Percentiles rank a stretch among this genome's conserved stretches.
Conservation (phyloP, 192 early-diverging fungal genomes). For the Lobulomyces angularis region DNA sequence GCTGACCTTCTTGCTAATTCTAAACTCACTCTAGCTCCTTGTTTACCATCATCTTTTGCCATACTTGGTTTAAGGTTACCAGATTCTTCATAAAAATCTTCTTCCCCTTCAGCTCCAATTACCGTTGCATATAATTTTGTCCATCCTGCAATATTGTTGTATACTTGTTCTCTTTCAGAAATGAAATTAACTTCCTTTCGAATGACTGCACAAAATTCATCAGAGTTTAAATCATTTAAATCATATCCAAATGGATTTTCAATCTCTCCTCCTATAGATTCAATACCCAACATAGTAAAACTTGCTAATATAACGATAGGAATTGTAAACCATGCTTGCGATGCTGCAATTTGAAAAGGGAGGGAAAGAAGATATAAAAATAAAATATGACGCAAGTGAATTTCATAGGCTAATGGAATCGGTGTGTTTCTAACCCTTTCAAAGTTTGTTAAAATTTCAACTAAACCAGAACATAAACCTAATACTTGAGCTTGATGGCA, state of each 20-base stretch:
- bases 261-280: slow-evolving; percentile 64
- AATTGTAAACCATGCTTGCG: slow-evolving; percentile 36
- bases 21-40: no score
- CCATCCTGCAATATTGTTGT: no score
- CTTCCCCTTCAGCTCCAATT: no score
- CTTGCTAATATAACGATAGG: slow-evolving; percentile 52
- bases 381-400: slow-evolving; percentile 58
- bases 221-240: no score
- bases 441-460: slow-evolving; percentile 46
- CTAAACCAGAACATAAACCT: slow-evolving; percentile 30
- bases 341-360: slow-evolving; percentile 44
- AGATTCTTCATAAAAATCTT: no score
- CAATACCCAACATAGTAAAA: slow-evolving; percentile 64
- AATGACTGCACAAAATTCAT: no score
- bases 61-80: no score
- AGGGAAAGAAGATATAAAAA: slow-evolving; percentile 44
- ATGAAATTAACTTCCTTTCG: no score
- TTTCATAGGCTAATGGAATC: slow-evolving; percentile 54
- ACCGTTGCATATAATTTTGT: no score
- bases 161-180: no score
- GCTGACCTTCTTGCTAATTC: no score
- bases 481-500: slow-evolving; percentile 2
- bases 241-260: slow-evolving; percentile 79
- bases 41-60: no score
- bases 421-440: slow-evolving; percentile 59